Evolutionary conservation across 2,329 filamentous ascomycete species (phyloP), one percentile per base, ranked within the genome.

Genomic region (Scedosporium aurantiacum): DNA sequence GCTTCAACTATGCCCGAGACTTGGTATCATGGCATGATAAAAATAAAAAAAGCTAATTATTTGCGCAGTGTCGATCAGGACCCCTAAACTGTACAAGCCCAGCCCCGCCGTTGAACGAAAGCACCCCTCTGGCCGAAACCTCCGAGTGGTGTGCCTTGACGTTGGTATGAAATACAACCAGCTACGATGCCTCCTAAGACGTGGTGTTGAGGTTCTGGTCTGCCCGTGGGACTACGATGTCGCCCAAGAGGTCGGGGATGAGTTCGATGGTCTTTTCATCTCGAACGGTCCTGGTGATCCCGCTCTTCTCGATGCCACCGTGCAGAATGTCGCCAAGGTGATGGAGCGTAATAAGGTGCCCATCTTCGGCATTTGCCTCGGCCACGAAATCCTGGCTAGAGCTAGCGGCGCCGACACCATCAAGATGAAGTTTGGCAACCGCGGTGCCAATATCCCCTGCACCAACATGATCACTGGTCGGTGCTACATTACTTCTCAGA

Each of bases 401-500:
- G 91, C 93, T 62, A 86, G 91, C 37, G 93, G 93, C 61, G 93
- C 92, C 56, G 81, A 81, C 56, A 97, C 94, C 0, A 76, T 82
- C 70, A 99, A 99, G 82, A 96, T 99, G 91, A 97, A 97, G 82
- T 99, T 97, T 70, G 94, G 94, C 78, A 99, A 99, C 79, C 90
- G 94, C 70, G 94, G 93, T 52, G 91, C 96, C 80, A 99, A 99
- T 78, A 97, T 99, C 70, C 94, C 94, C 54, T 97, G 92, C 80
- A 97, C 93, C 10, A 97, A 89, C 77, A 83, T 96, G 82, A 80
- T 97, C 66, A 96, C 93, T 54, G 94, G 94, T 68, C 91, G 91
- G 77, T 99, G 94, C 74, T 93, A 99, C 77, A 99, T 99, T 72
- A 99, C 94, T 47, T 97, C 94, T 8, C 94, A 99, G 76, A 99